These are phyloP conservation scores for Melanomma pulvis-pyrius DNA, from an alignment of 495 filamentous ascomycete genomes.

Conservation along the genomic window DNA sequence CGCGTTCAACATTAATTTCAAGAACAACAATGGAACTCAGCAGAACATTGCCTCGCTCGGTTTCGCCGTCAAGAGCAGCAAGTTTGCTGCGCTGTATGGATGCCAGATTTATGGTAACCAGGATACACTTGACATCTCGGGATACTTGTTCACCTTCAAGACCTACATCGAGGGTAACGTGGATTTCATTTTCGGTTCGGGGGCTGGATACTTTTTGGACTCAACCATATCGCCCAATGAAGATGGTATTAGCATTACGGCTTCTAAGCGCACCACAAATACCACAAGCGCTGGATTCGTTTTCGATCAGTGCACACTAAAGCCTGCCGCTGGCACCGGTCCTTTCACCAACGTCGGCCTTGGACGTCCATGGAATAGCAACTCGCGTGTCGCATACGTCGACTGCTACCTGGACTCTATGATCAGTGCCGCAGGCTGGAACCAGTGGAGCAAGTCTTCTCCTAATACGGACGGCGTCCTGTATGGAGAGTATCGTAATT, in stretches of 20 bases:
- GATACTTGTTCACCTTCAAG: constrained; percentile 10
- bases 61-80: constrained; percentile 40
- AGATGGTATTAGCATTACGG: constrained; percentile 40
- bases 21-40: constrained; percentile 4
- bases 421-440: neutral
- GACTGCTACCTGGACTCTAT: neutral
- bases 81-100: constrained; percentile 26
- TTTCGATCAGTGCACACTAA: constrained; percentile 43
- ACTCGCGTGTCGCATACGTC: neutral
- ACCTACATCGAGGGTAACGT: neutral
- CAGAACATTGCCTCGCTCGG: constrained; percentile 39
- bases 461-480: constrained; percentile 1
- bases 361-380: constrained; percentile 11
- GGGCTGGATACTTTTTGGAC: constrained; percentile 41
- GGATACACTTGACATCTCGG: neutral
- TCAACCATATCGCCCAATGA: constrained; percentile 42
- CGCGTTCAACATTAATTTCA: constrained; percentile 4
- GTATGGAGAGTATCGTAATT: constrained; percentile 11
- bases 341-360: constrained; percentile 1
- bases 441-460: neutral
- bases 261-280: constrained; percentile 39
- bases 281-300: constrained; percentile 41
- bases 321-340: constrained; percentile 10
- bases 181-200: constrained; percentile 15
- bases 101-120: constrained; percentile 8